Conservation (phyloP, 441 rosid genomes). For the Euphorbia schlechtendalii region DNA sequence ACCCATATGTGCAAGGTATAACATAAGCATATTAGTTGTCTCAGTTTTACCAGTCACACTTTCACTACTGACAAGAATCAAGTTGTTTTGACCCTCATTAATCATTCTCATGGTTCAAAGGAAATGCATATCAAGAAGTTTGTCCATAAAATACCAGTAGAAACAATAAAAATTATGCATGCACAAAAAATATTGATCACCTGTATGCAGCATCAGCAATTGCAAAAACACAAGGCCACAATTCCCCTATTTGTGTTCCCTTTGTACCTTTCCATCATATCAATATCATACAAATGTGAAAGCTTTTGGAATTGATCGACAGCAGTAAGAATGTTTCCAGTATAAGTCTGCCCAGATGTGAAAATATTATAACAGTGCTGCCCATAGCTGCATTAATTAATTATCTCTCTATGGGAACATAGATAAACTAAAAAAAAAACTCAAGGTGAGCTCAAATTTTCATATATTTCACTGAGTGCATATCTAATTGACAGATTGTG, state of each 20-base stretch:
- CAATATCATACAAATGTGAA: constrained; percentile 41
- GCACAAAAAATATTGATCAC: constrained; percentile 30
- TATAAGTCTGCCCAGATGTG: constrained; percentile 73
- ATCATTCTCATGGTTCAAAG: constrained; percentile 63
- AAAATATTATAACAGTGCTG: constrained; percentile 35
- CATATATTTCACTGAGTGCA: constrained; percentile 62
- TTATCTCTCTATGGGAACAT: constrained; percentile 23
- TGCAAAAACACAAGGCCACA: constrained; percentile 78
- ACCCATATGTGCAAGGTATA: constrained; percentile 78
- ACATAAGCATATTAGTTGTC: constrained; percentile 92
- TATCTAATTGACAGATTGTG: constrained; percentile 64
- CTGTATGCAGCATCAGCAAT: constrained; percentile 78
- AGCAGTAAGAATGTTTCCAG: constrained; percentile 90
- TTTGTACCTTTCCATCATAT: constrained; percentile 58
- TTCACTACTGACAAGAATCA: constrained; percentile 89
- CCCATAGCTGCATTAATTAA: constrained; percentile 28
- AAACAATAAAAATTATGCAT: constrained; percentile 8
- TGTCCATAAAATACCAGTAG: constrained; percentile 15
- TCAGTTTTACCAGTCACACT: constrained; percentile 98
- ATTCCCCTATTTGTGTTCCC: constrained; percentile 45
- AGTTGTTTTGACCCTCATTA: constrained; percentile 68
- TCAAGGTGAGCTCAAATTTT: constrained; percentile 34
- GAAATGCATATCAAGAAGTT: constrained; percentile 16
- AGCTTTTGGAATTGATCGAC: constrained; percentile 86
- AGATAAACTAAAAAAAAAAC: constrained; percentile 19